Percentiles rank a stretch among this genome's conserved stretches.
These are phyloP conservation scores for Schizopora paradoxa DNA, from an alignment of 1,284 basidiomycete genomes.

Conservation along the genomic window DNA sequence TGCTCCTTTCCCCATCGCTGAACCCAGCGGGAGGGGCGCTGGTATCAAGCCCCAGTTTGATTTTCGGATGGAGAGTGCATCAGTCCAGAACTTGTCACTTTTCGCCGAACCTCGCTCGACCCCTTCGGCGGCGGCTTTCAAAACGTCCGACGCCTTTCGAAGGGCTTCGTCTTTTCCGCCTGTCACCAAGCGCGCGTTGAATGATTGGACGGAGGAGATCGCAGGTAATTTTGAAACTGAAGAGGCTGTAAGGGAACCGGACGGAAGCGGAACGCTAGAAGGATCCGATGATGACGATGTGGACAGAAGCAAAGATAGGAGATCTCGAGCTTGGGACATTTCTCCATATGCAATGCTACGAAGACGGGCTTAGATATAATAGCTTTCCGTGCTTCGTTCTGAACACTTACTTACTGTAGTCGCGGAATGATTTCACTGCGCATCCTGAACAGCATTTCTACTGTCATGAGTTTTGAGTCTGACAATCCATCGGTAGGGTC, in stretches of 20 bases:
- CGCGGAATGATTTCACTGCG: slow-evolving; percentile 63
- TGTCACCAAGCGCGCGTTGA: slow-evolving; percentile 66
- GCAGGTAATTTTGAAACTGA: slow-evolving; percentile 57
- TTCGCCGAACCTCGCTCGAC: slow-evolving; percentile 57
- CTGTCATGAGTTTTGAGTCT: slow-evolving; percentile 47
- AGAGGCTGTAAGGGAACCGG: slow-evolving; percentile 52
- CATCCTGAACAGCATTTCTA: slow-evolving; percentile 71
- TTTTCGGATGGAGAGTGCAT: slow-evolving; percentile 67
- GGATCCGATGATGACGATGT: slow-evolving; percentile 20
- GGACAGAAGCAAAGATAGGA: slow-evolving; percentile 52
- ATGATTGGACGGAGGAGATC: slow-evolving; percentile 64
- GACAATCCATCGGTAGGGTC: slow-evolving; percentile 22
- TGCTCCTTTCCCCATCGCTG: slow-evolving; percentile 62
- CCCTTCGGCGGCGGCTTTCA: slow-evolving; percentile 60
- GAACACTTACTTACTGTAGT: slow-evolving; percentile 48
- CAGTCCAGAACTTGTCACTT: slow-evolving; percentile 70
- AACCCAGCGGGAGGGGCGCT: slow-evolving; percentile 65
- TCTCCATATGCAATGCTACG: slow-evolving; percentile 67
- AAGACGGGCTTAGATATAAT: slow-evolving; percentile 22
- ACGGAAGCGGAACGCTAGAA: slow-evolving; percentile 25
- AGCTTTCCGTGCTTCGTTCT: not conserved
- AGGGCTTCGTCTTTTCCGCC: slow-evolving; percentile 75
- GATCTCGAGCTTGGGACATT: slow-evolving; percentile 67
- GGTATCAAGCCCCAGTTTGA: slow-evolving; percentile 74
- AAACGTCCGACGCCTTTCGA: slow-evolving; percentile 61